Base-by-base conservation (phyloP, 192 early-diverging fungal species). In the Phycomyces nitens region DNA sequence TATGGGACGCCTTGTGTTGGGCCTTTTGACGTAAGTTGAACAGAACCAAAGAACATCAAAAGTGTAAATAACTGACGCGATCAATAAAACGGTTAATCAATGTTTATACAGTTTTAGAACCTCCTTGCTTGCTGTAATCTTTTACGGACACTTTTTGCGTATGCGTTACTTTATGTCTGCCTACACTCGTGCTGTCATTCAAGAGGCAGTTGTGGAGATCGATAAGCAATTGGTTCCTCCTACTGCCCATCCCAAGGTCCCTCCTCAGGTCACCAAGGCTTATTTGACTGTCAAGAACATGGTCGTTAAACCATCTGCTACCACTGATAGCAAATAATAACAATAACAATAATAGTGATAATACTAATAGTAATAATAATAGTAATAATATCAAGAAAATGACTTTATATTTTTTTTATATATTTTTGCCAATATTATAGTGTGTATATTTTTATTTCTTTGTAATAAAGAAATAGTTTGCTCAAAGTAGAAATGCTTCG, bases 91-190 rank as follows among this genome's bases (percentile, higher is more conserved):
- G n/a, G n/a, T n/a, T n/a, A 5, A 34, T 34, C 29, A 34, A 5
- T 34, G 2, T 34, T 34, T 34, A 34, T 7, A 5, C 51, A 76
- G 74, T 1, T 68, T 76, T 22, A 53, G 53, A 56, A 58, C 69
- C 1, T 64, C 69, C 5, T 20, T 70, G 10, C 56, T 76, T 26
- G 65, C 74, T 39, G 44, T 65, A 10, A 47, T 90, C 26, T 44
- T 91, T 9, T 92, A 86, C 58, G 74, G 62, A 39, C 84, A 89
- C 61, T 92, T 92, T 71, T 71, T 93, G 64, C 79, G 83, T 27
- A 86, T 92, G 76, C 72, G 92, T 20, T 73, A 64, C 20, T 63
- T 62, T 27, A 59, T 64, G 53, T 68, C 60, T 39, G 15, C 49
- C 6, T 16, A 58, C 18, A 59, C 54, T 10, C 60, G 61, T 8